Evolutionary conservation across 1,284 basidiomycete species (phyloP).

Genomic region (Phellinidium pouzarii): DNA sequence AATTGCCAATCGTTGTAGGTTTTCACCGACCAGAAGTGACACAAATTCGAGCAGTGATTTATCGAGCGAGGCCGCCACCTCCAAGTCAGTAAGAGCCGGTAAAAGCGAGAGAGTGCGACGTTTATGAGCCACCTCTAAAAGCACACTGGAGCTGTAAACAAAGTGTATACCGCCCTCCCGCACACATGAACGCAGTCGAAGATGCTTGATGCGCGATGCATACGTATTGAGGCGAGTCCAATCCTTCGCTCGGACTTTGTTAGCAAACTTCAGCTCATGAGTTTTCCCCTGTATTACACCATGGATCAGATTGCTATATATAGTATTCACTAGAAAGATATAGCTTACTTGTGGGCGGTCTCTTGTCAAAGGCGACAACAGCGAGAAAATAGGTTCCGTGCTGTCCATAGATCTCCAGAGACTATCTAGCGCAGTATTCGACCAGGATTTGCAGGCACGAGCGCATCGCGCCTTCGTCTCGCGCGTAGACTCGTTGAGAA

Average conservation of each 20-base stretch:
- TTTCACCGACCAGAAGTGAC: not conserved
- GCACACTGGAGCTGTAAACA: not conserved
- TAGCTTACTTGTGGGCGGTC: not conserved
- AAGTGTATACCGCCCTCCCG: not conserved
- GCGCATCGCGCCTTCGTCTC: constrained; percentile 36
- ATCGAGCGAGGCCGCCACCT: not conserved
- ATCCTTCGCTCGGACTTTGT: not conserved
- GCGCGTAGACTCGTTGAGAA: constrained; percentile 37
- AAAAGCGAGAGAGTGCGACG: not conserved
- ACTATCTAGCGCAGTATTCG: constrained; percentile 41
- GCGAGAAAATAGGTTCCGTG: constrained; percentile 37
- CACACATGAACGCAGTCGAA: constrained; percentile 45
- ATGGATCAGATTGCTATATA: not conserved
- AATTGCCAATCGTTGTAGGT: not conserved
- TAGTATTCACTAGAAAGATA: not conserved
- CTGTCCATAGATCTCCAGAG: constrained; percentile 46
- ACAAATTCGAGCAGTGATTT: not conserved
- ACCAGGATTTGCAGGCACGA: constrained; percentile 46
- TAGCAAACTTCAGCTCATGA: not conserved
- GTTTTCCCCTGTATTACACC: not conserved
- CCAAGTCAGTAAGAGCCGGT: not conserved
- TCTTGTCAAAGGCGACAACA: constrained; percentile 33
- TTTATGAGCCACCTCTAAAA: not conserved
- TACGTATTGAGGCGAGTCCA: not conserved
- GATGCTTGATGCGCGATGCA: constrained; percentile 14